Conservation (phyloP, 768 basidiomycete genomes). For the Auricularia sp. region DNA sequence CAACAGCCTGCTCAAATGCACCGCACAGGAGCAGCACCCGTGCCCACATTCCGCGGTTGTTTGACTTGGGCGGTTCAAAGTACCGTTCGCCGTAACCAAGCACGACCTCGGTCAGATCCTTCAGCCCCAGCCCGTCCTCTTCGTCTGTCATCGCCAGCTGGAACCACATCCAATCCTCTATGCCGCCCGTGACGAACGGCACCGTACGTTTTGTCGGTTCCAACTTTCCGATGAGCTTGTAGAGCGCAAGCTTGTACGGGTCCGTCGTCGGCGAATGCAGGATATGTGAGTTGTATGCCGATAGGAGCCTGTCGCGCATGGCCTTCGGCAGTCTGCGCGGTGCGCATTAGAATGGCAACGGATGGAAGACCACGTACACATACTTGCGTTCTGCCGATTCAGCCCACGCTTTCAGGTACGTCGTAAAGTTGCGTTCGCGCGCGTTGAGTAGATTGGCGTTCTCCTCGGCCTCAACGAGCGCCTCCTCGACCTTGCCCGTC, state of each 20-base stretch:
- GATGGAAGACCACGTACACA: conserved; percentile 30
- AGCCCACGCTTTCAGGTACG: conserved; percentile 74
- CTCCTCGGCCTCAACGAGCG: conserved; percentile 61
- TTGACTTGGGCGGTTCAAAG: conserved; percentile 59
- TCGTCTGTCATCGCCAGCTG: conserved; percentile 87
- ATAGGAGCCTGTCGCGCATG: conserved; percentile 71
- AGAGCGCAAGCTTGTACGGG: conserved; percentile 92
- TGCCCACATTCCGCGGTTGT: conserved; percentile 57
- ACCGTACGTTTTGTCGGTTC: conserved; percentile 75
- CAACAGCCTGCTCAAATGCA: conserved; percentile 92
- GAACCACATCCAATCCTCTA: conserved; percentile 98
- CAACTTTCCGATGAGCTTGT: conserved; percentile 89
- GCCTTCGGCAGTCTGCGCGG: conserved; percentile 42
- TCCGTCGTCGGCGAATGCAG: conserved; percentile 79
- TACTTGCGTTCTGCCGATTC: conserved; percentile 63
- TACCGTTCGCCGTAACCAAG: conserved; percentile 74
- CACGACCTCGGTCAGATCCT: conserved; percentile 63
- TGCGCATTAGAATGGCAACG: too few relatives aligned
- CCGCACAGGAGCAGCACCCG: conserved; percentile 83
- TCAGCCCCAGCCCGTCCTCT: conserved; percentile 70
- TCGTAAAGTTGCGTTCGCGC: conserved; percentile 74
- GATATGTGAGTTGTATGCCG: conserved; percentile 80
- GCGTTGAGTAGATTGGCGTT: conserved; percentile 64
- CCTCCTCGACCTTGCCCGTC: conserved; percentile 73
- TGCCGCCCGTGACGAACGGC: conserved; percentile 76